Base-by-base conservation (phyloP, 371 early-diverging fungal genomes). In the Lichtheimia ramosa region DNA sequence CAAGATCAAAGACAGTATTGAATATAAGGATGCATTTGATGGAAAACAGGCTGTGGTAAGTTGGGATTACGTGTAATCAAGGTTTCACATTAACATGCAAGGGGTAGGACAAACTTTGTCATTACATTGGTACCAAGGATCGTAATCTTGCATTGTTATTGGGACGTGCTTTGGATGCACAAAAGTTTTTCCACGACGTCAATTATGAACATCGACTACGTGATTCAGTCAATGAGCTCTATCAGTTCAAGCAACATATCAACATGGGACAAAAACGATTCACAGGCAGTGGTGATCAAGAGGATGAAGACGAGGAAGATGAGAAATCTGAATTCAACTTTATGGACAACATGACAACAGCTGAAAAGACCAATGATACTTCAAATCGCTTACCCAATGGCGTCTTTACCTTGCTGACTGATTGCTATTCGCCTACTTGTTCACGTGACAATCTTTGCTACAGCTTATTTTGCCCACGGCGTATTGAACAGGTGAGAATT, bases 341-440 rank as follows among this genome's bases (percentile, higher is more conserved):
- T 59, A 23, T 54, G 54, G 15, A 61, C 61, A 39, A 42, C 10
- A 24, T 43, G 6, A 41, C 15, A 8, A n/a, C n/a, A 5, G 46
- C 46, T 46, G 46, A 21, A 18, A n/a, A 46, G 18, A 14, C n/a
- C 2, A 7, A 46, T 18, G 60, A 34, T 10, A 27, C 56, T 15
- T 71, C 70, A 24, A 56, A 55, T 4, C 63, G 56, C 5, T 58
- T 77, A 18, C 90, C 90, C 13, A 89, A 84, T 58, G 96, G 96
- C 27, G 89, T 96, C 1, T 95, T 94, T 71, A 92, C 93, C 0
- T 71, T 90, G 13, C 73, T 95, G 58, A 89, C 95, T 0, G 89
- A 89, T 48, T 96, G 97, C 68, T 96, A 94, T 68, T 92, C 94
- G 21, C 93, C 96, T 0, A 95, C 95, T 0, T 96, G 97, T 68